phyloP scores from a whole-genome alignment of 2,329 filamentous ascomycete species.

The Fusarium acutatum region DNA sequence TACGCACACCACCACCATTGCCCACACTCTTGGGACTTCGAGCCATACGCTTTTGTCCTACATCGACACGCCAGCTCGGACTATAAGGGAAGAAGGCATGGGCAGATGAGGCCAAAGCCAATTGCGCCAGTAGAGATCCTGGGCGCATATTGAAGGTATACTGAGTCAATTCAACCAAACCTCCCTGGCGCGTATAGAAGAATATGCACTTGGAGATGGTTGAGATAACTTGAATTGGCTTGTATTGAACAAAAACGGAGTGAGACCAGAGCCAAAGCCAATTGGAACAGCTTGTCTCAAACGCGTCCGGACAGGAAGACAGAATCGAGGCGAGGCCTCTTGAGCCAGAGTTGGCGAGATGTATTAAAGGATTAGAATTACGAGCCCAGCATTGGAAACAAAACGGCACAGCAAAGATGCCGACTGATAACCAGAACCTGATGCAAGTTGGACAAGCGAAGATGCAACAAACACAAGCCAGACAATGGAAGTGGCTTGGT shows the following conservation, averaged over 20 bases:
- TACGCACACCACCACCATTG: slow-evolving; percentile 45
- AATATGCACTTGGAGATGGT: slow-evolving; percentile 1
- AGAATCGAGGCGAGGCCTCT: slow-evolving; percentile 18
- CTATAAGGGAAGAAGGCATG: slow-evolving; percentile 60
- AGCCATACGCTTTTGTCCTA: slow-evolving; percentile 31
- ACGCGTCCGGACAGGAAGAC: slow-evolving; percentile 12
- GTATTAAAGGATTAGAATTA: slow-evolving; percentile 46
- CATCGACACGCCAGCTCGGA: slow-evolving; percentile 48
- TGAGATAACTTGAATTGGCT: slow-evolving; percentile 13
- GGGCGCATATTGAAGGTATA: slow-evolving; percentile 51
- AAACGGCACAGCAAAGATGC: slow-evolving; percentile 34
- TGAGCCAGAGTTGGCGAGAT: slow-evolving; percentile 23
- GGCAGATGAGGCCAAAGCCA: slow-evolving; percentile 56
- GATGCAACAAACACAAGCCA: slow-evolving; percentile 18
- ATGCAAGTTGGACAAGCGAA: slow-evolving; percentile 28
- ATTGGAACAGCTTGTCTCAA: slow-evolving; percentile 33
- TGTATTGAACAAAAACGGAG: slow-evolving; percentile 4
- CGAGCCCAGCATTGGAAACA: slow-evolving; percentile 37
- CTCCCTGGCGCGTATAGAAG: neutral
- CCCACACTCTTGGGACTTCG: slow-evolving; percentile 38
- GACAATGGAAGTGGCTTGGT: slow-evolving; percentile 32
- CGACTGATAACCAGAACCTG: slow-evolving; percentile 30
- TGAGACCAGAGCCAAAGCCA: slow-evolving; percentile 4
- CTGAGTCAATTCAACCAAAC: slow-evolving; percentile 4
- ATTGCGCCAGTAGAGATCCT: slow-evolving; percentile 51